Conservation (phyloP, 2,329 filamentous ascomycete genomes). For the Xylaria sp. region DNA sequence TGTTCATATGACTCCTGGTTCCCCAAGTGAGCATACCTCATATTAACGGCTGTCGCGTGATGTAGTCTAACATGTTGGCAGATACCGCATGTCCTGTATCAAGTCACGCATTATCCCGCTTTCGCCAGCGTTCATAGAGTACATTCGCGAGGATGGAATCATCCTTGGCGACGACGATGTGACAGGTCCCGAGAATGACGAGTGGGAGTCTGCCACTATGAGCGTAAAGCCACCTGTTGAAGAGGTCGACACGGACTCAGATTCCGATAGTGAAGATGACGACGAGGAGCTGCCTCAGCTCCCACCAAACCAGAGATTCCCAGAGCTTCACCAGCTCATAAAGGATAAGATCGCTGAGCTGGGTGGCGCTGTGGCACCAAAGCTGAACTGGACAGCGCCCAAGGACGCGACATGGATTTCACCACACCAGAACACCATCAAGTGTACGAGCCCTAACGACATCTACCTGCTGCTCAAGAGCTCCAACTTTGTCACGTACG, state of each 20-base stretch:
- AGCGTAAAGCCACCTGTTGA: conserved; percentile 40
- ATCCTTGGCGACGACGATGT: conserved; percentile 74
- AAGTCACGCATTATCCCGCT: conserved; percentile 86
- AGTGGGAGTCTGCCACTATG: conserved; percentile 51
- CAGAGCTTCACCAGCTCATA: conserved; percentile 76
- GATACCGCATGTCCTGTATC: conserved; percentile 78
- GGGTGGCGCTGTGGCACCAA: conserved; percentile 84
- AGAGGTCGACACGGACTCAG: conserved; percentile 48
- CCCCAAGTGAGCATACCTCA: conserved; percentile 59
- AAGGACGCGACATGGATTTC: conserved; percentile 96
- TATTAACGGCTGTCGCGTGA: neutral
- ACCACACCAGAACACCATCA: conserved; percentile 82
- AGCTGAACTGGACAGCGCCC: conserved; percentile 96
- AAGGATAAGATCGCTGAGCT: conserved; percentile 77
- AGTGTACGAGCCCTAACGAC: conserved; percentile 86
- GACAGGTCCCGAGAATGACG: conserved; percentile 60
- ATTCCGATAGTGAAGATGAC: conserved; percentile 57
- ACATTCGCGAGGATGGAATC: conserved; percentile 91
- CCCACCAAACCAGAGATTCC: conserved; percentile 61
- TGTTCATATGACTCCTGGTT: conserved; percentile 96
- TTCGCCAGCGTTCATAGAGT: conserved; percentile 74
- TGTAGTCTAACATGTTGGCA: conserved; percentile 38
- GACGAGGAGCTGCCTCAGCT: conserved; percentile 49
- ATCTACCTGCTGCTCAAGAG: conserved; percentile 93
- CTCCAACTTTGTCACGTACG: conserved; percentile 92